Evolutionary conservation across 2,329 filamentous ascomycete species (phyloP), one percentile per base, ranked within the genome.

Genomic region (Neonectria sp.): DNA sequence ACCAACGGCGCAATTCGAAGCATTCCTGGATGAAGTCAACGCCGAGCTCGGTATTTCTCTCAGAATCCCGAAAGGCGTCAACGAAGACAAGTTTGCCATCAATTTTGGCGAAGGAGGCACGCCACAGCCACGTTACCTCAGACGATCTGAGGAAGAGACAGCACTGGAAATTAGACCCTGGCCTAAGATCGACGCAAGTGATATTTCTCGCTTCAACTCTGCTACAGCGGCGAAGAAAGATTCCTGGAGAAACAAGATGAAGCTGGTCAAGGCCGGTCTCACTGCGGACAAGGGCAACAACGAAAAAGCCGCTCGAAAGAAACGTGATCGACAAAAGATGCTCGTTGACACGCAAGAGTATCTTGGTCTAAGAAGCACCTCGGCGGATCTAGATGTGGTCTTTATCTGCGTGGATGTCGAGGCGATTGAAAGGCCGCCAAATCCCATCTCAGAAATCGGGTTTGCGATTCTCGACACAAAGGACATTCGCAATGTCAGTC

Each of bases 391-490:
- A 8, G 68, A 77, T 25, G 72, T 76, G 6, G 85, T 97, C 8
- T 92, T 98, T 72, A 84, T 97, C 65, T 90, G 88, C 68, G 85
- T 98, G 51, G 96, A 99, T 74, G 84, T 96, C 35, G 96, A 99
- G 79, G 90, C 92, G 1, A 93, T 91, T 65, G 96, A 99, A 79
- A 81, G 82, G 25, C 84, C 88, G 51, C 88, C 90, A 13, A 83
- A 86, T 37, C 83, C 88, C 13, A 87, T 98, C 65, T 97, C 95
- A 0, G 96, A 99, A 79, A 86, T 99, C 45, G 96, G 96, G 1
- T 85, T 99, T 46, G 91, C 94, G 1, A 91, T 91, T 3, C 84
- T 98, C 0, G 95, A 98, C 77, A 95, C 92, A 1, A 73, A 79
- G 5, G 79, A 87, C 43, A 77, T 94, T 25, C 73, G 80, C 1